phyloP scores from a whole-genome alignment of 140 eudicot genomes.

The Anethum foeniculum region DNA sequence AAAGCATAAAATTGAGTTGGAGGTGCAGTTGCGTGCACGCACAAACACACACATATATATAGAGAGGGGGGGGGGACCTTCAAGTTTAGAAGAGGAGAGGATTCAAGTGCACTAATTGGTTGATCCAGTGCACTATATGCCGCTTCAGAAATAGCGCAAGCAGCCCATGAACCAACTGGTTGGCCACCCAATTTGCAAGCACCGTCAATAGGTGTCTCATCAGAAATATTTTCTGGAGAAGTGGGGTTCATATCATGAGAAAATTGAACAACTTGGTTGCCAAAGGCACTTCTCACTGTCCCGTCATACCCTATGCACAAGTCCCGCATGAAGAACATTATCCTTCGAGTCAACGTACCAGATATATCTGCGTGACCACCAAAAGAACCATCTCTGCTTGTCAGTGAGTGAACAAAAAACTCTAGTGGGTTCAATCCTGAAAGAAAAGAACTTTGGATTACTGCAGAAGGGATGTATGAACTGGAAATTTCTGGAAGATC shows the following conservation, averaged over 20 bases:
- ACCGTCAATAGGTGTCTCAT: constrained; percentile 18
- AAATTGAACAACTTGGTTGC: constrained; percentile 83
- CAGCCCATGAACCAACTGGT: constrained; percentile 85
- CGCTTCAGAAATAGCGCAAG: constrained; percentile 87
- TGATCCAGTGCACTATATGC: constrained; percentile 96
- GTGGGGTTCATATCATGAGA: constrained; percentile 24
- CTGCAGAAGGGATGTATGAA: constrained; percentile 53
- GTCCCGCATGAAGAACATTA: constrained; percentile 91
- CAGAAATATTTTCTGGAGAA: constrained; percentile 8
- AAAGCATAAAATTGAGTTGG: not conserved
- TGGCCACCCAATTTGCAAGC: constrained; percentile 39
- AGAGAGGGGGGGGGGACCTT: constrained; percentile 44
- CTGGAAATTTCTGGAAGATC: constrained; percentile 21
- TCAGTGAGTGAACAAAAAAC: constrained; percentile 66
- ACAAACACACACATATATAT: not conserved
- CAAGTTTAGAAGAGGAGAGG: constrained; percentile 70
- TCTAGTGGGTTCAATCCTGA: constrained; percentile 78
- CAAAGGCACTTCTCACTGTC: constrained; percentile 68
- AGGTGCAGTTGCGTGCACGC: not conserved
- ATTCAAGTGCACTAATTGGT: constrained; percentile 75
- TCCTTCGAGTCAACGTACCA: constrained; percentile 55
- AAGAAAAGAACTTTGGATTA: constrained; percentile 48
- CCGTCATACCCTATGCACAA: constrained; percentile 61
- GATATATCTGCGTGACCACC: constrained; percentile 94
- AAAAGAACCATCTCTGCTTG: constrained; percentile 77